Conservation (phyloP, 306 rosid species). For the Castanopsis chinensis region DNA sequence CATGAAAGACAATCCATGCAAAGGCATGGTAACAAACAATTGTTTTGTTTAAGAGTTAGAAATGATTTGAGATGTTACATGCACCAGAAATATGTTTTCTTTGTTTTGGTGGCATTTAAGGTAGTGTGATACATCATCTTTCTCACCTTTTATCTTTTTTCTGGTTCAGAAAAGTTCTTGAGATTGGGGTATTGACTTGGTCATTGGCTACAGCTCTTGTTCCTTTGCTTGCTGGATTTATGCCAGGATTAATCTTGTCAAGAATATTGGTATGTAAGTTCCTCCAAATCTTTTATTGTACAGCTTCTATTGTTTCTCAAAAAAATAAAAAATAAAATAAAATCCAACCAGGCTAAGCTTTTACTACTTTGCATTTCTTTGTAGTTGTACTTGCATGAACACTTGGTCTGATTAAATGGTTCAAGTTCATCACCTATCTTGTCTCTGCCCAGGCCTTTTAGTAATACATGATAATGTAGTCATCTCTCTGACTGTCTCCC, state of each 20-base stretch:
- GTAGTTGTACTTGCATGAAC: neutral
- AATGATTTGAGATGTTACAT: neutral
- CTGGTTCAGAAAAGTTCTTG: slow-evolving; percentile 73
- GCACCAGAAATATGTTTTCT: neutral
- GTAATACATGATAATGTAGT: neutral
- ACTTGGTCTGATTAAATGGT: slow-evolving; percentile 9
- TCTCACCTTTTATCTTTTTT: slow-evolving; percentile 22
- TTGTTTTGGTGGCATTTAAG: slow-evolving; percentile 9
- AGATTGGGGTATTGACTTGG: slow-evolving; percentile 83
- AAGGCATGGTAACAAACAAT: neutral
- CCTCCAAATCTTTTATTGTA: neutral
- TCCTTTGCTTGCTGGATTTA: slow-evolving; percentile 82
- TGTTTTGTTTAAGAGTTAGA: slow-evolving; percentile 12
- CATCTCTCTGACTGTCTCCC: no score
- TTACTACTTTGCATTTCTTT: neutral
- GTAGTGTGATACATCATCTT: neutral
- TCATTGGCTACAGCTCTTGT: slow-evolving; percentile 84
- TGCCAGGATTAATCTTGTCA: slow-evolving; percentile 78
- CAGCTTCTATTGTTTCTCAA: neutral
- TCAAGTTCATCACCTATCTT: slow-evolving; percentile 11
- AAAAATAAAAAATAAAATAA: no score
- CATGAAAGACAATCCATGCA: neutral
- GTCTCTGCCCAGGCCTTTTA: neutral
- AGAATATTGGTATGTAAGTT: slow-evolving; percentile 72
- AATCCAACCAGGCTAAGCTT: neutral